Percentiles rank a stretch among this genome's conserved stretches.
These are phyloP conservation scores for Brassica rapa DNA, from an alignment of 345 rosid species.

Conservation along the genomic window DNA sequence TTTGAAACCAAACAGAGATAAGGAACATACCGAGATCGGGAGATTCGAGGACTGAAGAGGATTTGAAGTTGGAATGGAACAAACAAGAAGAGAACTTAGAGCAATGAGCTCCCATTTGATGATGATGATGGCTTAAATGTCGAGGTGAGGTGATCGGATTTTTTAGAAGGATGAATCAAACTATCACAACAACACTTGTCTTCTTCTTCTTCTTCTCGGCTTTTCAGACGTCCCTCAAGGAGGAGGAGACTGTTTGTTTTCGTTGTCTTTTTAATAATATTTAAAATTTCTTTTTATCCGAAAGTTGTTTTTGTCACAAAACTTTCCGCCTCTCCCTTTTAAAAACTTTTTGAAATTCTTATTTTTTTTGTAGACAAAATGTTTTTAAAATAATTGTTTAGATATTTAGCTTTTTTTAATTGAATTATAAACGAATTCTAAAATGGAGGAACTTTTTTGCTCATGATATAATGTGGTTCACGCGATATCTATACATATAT, in stretches of 20 bases:
- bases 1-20: not conserved
- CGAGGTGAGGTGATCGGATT: not conserved
- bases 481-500: not conserved
- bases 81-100: slow-evolving; percentile 42
- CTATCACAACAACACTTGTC: not conserved
- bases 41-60: slow-evolving; percentile 46
- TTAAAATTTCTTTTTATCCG: not conserved
- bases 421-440: not conserved
- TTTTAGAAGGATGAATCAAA: not conserved
- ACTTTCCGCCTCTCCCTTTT: slow-evolving; percentile 26
- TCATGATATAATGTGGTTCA: slow-evolving; percentile 1
- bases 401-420: not conserved
- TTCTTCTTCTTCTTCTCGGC: not conserved
- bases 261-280: not conserved
- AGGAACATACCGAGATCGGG: slow-evolving; percentile 68
- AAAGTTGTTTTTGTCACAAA: slow-evolving; percentile 12
- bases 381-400: not conserved
- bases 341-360: not conserved
- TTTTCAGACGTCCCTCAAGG: slow-evolving; percentile 20
- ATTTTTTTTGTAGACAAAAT: not conserved
- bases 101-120: slow-evolving; percentile 45
- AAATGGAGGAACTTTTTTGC: not conserved
- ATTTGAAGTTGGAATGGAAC: slow-evolving; percentile 38
- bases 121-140: no score
- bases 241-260: slow-evolving; percentile 6